These are phyloP conservation scores for Russula compacta DNA, from an alignment of 768 basidiomycete species.

Conservation along the genomic window DNA sequence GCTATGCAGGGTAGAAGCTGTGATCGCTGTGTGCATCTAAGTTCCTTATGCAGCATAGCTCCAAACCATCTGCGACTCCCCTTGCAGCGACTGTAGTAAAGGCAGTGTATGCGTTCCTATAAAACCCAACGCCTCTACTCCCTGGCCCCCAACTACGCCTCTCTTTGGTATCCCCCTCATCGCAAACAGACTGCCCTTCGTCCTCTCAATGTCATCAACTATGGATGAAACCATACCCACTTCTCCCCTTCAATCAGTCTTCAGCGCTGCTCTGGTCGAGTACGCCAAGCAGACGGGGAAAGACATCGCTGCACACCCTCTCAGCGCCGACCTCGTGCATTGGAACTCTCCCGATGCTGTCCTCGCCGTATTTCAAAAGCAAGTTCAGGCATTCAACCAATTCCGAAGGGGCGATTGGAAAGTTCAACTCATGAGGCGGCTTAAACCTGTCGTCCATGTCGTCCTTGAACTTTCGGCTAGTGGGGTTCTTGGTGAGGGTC, in stretches of 20 bases:
- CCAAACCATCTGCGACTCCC: background rate
- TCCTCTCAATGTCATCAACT: background rate
- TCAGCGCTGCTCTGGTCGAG: background rate
- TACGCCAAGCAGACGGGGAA: background rate
- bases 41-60: background rate
- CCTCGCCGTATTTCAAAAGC: background rate
- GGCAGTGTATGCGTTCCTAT: background rate
- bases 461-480: background rate
- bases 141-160: background rate
- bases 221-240: too few species aligned
- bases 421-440: background rate
- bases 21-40: too few species aligned
- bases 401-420: background rate
- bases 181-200: background rate
- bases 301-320: background rate
- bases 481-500: background rate
- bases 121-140: background rate
- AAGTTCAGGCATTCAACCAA: background rate
- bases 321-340: background rate
- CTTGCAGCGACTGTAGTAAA: background rate
- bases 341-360: background rate
- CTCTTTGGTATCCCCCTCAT: background rate
- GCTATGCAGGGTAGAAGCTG: too few species aligned
- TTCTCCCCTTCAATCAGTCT: background rate
- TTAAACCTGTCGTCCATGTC: background rate